Evolutionary conservation across 2,329 filamentous ascomycete species (phyloP).

Genomic region (Paracamarosporium sp.): DNA sequence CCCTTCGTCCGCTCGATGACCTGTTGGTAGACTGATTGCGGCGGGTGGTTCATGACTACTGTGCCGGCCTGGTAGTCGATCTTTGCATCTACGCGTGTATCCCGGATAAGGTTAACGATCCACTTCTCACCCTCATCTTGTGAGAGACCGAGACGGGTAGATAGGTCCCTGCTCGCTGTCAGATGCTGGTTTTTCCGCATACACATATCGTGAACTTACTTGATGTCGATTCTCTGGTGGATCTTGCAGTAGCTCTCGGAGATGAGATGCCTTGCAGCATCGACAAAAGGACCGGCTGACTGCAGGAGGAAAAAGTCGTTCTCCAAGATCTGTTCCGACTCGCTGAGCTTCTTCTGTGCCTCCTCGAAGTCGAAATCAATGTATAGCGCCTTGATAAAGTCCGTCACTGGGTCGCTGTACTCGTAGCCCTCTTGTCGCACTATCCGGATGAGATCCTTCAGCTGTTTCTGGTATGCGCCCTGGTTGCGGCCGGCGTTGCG

Average conservation of each 20-base stretch:
- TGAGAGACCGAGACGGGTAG: slow-evolving; percentile 86
- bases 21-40: slow-evolving; percentile 98
- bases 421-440: slow-evolving; percentile 98
- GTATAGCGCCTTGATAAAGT: slow-evolving; percentile 95
- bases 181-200: slow-evolving; percentile 11
- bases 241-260: slow-evolving; percentile 99
- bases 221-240: slow-evolving; percentile 97
- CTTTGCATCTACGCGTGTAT: slow-evolving; percentile 97
- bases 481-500: slow-evolving; percentile 70
- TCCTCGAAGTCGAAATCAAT: slow-evolving; percentile 98
- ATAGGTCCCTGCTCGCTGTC: slow-evolving; percentile 71
- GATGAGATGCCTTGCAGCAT: slow-evolving; percentile 93
- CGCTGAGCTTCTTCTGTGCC: slow-evolving; percentile 84
- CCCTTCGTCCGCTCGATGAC: slow-evolving; percentile 99
- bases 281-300: slow-evolving; percentile 86
- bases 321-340: slow-evolving; percentile 89
- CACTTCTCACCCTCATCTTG: slow-evolving; percentile 99
- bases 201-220: slow-evolving; percentile 56
- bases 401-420: slow-evolving; percentile 93
- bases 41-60: slow-evolving; percentile 99
- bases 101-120: slow-evolving; percentile 99
- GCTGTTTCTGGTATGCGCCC: slow-evolving; percentile 96
- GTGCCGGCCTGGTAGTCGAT: slow-evolving; percentile 99
- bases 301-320: slow-evolving; percentile 94
- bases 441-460: slow-evolving; percentile 96